Base-by-base conservation (phyloP, 1,139 yeast species). In the Hyphopichia buzzinii region DNA sequence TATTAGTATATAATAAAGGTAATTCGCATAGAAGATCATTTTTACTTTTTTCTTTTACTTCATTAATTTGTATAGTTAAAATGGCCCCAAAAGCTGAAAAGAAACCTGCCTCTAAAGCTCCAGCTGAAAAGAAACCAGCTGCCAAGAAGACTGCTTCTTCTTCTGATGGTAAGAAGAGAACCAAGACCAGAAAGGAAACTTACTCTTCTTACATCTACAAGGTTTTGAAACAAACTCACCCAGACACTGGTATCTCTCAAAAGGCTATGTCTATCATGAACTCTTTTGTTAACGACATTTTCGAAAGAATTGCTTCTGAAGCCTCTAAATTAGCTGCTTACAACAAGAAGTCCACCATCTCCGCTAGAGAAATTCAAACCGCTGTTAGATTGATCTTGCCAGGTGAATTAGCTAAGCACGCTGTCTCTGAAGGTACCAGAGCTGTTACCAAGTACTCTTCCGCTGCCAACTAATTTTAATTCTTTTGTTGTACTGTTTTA, bases 331-430 rank as follows among this genome's bases (percentile, higher is more conserved):
- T 92, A 66, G 98, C 98, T 74, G 96, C 97, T 64, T 92, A 92
- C 86, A 92, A 92, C 87, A 92, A 92, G 82, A 90, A 90, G 78
- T 89, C 97, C 41, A 92, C 98, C 62, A 92, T 92, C 63, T 89
- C 97, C 50, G 96, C 98, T 44, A 89, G 98, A 79, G 98, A 92
- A 76, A 92, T 92, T 64, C 98, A 92, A 77, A 92, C 97, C 57
- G 97, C 98, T 55, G 98, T 92, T 55, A 87, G 97, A 81, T 84
- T 92, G 66, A 92, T 92, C 75, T 85, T 92, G 62, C 98, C 98
- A 54, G 98, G 98, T 83, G 98, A 92, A 78, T 83, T 92, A 72
- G 97, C 98, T 55, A 92, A 90, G 82, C 97, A 90, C 74, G 97
- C 97, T 60, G 96, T 89, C 60, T 86, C 96, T 58, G 97, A 90